Evolutionary conservation across 2,329 filamentous ascomycete species (phyloP).

Genomic region (Chrysosporium queenslandicum): DNA sequence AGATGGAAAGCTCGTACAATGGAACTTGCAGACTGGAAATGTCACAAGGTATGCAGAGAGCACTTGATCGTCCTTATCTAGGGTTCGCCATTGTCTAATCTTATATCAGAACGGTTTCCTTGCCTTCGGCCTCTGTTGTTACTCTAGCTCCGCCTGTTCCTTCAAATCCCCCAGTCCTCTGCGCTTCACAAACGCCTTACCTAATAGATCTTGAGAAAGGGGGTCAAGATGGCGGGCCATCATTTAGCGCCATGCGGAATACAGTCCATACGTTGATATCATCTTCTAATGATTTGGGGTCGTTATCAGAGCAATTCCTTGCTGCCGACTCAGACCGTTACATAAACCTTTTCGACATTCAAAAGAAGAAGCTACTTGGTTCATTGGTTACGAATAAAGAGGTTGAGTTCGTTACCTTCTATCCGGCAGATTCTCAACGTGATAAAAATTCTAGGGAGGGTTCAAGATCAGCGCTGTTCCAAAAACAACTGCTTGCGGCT

Average conservation of each 20-base stretch:
- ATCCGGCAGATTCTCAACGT: constrained; percentile 21
- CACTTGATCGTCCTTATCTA: too few relatives aligned
- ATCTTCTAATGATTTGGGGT: constrained; percentile 29
- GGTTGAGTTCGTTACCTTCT: constrained; percentile 33
- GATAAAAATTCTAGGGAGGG: constrained; percentile 12
- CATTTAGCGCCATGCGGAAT: constrained; percentile 43
- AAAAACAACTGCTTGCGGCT: constrained; percentile 37
- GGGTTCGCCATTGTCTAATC: constrained; percentile 10
- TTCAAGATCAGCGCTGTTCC: constrained; percentile 16
- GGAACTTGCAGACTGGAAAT: constrained; percentile 40
- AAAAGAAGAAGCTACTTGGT: constrained; percentile 36
- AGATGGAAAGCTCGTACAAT: constrained; percentile 45
- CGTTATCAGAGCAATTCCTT: constrained; percentile 35
- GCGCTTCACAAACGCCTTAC: constrained; percentile 42
- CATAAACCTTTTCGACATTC: constrained; percentile 41
- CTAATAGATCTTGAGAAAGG: constrained; percentile 36
- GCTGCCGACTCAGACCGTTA: constrained; percentile 43
- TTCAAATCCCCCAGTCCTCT: constrained; percentile 38
- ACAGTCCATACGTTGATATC: constrained; percentile 39
- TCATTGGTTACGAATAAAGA: constrained; percentile 43
- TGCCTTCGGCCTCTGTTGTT: constrained; percentile 35
- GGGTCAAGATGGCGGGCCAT: constrained; percentile 28
- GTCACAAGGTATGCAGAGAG: constrained; percentile 33
- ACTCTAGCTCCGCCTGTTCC: constrained; percentile 35
- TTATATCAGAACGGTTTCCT: constrained; percentile 32